Evolutionary conservation across 805 yeast genomes (phyloP), one percentile per base, ranked within the genome.

Genomic region (Candida coquimbonensis): DNA sequence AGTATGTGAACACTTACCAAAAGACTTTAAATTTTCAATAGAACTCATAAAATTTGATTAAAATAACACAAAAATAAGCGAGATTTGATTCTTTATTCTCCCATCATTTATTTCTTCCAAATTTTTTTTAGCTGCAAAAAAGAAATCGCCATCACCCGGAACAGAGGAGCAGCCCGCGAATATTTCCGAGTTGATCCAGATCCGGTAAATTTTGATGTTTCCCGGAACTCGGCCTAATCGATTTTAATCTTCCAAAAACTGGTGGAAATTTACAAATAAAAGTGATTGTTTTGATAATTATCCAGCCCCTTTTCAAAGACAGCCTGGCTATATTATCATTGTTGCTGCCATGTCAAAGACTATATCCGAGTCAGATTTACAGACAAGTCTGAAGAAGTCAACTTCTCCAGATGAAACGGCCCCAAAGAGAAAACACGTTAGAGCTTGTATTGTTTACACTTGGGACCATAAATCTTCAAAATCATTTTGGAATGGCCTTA

Each of bases 341-440:
- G 31, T 29, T 9, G 31, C 31, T 29, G 31, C 13, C 31, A 54
- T 58, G 61, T 58, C 61, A 9, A 58, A 57, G 37, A 51, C 56
- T 0, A 36, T 57, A 3, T 52, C 63, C 3, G 75, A 68, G 2
- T 47, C 69, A 3, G 75, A 75, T 45, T 54, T 77, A 36, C 66
- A 62, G 17, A 63, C 67, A 4, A 62, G 67, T 27, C 48, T 69
- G 33, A 82, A 79, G 60, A 91, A 91, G 68, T 96, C 99, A 0
- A 84, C 95, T 48, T 81, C 83, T 25, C 52, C 76, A 17, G 97
- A 89, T 25, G 96, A 89, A 60, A 75, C 85, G 5, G 95, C 97
- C 0, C 97, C 99, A 1, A 91, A 91, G 65, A 74, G 99, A 55
- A 91, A 91, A 63, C 99, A 91, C 66, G 98, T 91, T 7, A 74